Base-by-base conservation (phyloP, 305 asterid species). In the Solanum hybrid region DNA sequence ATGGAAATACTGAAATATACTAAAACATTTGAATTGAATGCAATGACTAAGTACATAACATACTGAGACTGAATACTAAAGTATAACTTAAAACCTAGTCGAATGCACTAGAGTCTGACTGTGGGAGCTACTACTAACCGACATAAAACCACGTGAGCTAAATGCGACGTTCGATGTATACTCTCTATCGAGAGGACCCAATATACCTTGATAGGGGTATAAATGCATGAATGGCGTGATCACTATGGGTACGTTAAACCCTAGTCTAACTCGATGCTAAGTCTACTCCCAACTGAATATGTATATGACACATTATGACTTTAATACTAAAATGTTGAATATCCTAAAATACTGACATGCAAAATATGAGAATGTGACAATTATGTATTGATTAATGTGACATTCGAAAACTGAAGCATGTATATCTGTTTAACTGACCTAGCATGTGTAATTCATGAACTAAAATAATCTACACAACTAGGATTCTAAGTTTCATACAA, bases 151-250 rank as follows among this genome's bases (percentile, higher is more conserved):
- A 45, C 3, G 64, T 45, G 19, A 45, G 7, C 19, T 45, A 45
- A 0, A 14, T 15, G 0, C 1, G 0, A 0, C 6, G 3, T 45
- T 6, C 3, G 22, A 45, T 45, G 22, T 45, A 5, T 45, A 45
- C 8, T 17, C 22, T 14, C 8, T 15, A 14, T 14, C 64, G 0
- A 14, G 64, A 14, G 64, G 64, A 45, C 8, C 19, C 19, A 45
- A 14, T 14, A 14, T 14, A 14, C 64, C 19, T 45, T 45, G 64
- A 5, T 15, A 45, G 0, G 7, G 22, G 64, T 45, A 45, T 14
- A 14, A 0, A 5, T 1, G 19, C 64, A 45, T 45, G 1, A 45
- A 15, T 45, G 7, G 8, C 22, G 7, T 45, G 7, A 45, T 45
- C 8, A 45, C 3, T 14, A 45, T 2, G 64, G 3, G 64, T 45